Evolutionary conservation across 2,329 filamentous ascomycete species (phyloP).

Genomic region (Cyphellophora attinorum): DNA sequence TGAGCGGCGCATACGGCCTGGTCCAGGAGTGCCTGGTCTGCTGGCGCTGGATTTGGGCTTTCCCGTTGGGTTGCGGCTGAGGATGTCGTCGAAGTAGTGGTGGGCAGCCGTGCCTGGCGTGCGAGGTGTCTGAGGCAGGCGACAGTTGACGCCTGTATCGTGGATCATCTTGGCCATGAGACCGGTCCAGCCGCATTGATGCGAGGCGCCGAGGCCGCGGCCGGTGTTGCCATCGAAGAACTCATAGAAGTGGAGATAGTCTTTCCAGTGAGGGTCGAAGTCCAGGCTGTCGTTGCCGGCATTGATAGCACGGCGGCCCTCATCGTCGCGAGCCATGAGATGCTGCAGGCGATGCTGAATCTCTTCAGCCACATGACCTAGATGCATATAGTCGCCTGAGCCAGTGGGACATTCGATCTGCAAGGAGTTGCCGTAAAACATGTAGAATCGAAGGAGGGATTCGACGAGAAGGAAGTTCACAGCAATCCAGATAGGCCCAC

Average conservation of each 20-base stretch:
- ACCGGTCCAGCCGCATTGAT: constrained; percentile 95
- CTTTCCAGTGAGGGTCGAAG: constrained; percentile 87
- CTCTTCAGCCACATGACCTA: constrained; percentile 89
- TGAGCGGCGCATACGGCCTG: constrained; percentile 24
- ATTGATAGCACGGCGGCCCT: constrained; percentile 83
- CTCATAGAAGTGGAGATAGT: constrained; percentile 91
- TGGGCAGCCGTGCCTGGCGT: constrained; percentile 74
- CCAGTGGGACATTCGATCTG: constrained; percentile 90
- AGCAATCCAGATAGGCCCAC: constrained; percentile 89
- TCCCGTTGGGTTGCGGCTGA: constrained; percentile 45
- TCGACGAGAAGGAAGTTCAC: constrained; percentile 94
- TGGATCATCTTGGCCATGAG: constrained; percentile 95
- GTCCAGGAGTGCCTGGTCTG: background rate
- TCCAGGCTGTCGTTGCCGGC: constrained; percentile 75
- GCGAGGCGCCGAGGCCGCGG: constrained; percentile 79
- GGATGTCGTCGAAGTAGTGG: constrained; percentile 92
- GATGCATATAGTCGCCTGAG: constrained; percentile 89
- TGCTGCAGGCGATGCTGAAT: constrained; percentile 91
- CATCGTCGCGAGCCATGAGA: constrained; percentile 73
- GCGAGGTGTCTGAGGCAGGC: constrained; percentile 84
- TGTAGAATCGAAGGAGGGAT: constrained; percentile 86
- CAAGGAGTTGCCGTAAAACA: constrained; percentile 85
- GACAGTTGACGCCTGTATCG: constrained; percentile 85
- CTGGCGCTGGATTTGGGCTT: constrained; percentile 20
- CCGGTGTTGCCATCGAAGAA: constrained; percentile 93